phyloP scores from a whole-genome alignment of 805 yeast genomes.

The Tetrapisispora namnaoensis region DNA sequence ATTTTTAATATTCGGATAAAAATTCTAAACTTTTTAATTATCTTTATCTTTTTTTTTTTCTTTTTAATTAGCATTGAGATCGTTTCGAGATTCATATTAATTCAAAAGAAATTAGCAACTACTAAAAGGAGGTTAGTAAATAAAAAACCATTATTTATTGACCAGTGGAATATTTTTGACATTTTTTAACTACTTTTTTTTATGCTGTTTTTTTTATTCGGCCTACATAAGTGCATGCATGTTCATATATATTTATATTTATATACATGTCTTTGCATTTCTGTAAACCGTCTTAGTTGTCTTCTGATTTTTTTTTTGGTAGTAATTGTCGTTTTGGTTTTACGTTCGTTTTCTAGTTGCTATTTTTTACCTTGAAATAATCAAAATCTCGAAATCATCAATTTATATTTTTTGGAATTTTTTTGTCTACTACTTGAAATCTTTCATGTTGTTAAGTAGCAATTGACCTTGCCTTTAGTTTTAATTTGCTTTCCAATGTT shows the following conservation, averaged over 20 bases:
- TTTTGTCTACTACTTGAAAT: neutral
- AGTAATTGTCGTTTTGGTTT: neutral
- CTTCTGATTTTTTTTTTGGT: conserved; percentile 1
- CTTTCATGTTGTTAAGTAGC: neutral
- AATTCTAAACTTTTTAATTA: neutral
- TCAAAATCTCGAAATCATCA: neutral
- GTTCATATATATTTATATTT: neutral
- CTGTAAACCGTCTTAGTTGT: neutral
- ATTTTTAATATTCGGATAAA: too few species aligned
- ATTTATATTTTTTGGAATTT: neutral
- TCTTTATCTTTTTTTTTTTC: neutral
- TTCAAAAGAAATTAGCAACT: too few species aligned
- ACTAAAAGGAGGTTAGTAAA: neutral
- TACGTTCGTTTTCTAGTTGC: neutral
- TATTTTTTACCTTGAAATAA: neutral
- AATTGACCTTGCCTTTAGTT: neutral
- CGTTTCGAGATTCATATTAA: neutral
- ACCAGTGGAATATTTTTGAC: neutral
- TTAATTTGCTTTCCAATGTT: neutral
- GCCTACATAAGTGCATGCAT: neutral
- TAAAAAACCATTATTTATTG: conserved; percentile 1
- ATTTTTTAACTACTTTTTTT: neutral
- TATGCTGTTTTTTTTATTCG: neutral
- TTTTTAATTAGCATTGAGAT: neutral
- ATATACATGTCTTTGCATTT: neutral